A percentile compares a stretch with the other conserved stretches of the same genome.
Conservation (phyloP, 2,329 filamentous ascomycete genomes). For the Colletotrichum musae region DNA sequence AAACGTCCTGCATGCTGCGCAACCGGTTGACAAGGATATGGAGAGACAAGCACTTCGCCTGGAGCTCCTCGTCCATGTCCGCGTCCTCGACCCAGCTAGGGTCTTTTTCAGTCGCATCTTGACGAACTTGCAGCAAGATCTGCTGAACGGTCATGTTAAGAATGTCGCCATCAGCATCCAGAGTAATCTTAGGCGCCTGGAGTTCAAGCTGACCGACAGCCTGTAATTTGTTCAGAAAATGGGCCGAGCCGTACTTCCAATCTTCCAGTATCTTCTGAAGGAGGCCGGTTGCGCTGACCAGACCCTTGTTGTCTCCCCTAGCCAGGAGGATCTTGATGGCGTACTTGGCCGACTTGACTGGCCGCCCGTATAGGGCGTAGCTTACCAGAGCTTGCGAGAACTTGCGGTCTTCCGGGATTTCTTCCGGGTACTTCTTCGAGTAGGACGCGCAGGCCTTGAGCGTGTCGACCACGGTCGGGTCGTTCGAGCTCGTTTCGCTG, state of each 20-base stretch:
- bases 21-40: conserved; percentile 90
- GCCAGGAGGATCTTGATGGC: conserved; percentile 92
- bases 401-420: conserved; percentile 85
- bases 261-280: conserved; percentile 81
- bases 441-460: conserved; percentile 95
- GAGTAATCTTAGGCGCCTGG: conserved; percentile 79
- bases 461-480: conserved; percentile 85
- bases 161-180: conserved; percentile 82
- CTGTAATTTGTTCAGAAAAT: conserved; percentile 83
- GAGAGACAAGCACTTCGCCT: conserved; percentile 86
- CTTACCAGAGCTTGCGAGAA: conserved; percentile 85
- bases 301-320: conserved; percentile 78
- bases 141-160: conserved; percentile 83
- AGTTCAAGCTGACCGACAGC: conserved; percentile 83
- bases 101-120: conserved; percentile 69
- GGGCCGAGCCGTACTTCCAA: conserved; percentile 79
- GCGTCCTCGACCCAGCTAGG: conserved; percentile 78
- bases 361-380: conserved; percentile 87
- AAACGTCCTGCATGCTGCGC: conserved; percentile 69
- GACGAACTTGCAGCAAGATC: conserved; percentile 79
- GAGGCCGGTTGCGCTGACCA: conserved; percentile 88
- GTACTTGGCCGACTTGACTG: conserved; percentile 90
- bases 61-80: conserved; percentile 83
- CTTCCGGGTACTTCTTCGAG: conserved; percentile 85
- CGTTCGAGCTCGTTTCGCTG: conserved; percentile 75